Evolutionary conservation across 2,329 filamentous ascomycete species (phyloP), one percentile per base, ranked within the genome.

Genomic region (Aureobasidium sp.): DNA sequence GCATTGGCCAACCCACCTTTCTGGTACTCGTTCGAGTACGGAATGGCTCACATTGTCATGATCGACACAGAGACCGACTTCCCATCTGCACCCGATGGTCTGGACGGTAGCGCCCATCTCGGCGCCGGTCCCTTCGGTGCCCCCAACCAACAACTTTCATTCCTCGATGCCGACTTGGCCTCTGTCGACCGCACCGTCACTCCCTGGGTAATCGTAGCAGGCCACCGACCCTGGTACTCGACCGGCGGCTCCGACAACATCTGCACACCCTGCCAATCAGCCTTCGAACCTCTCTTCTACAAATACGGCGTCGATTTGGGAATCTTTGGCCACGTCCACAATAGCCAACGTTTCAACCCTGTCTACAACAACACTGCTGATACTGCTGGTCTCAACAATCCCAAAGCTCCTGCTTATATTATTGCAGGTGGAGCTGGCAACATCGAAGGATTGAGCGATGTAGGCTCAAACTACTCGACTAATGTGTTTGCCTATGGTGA

Each of bases 11-110:
- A 79, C n/a, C 79, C 81, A 17, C 79, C 81, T 0, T 83, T 84
- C 67, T 84, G 82, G 82, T 60, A 60, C 27, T 60, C 57, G 9
- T 85, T 84, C 67, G 82, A 84, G 64, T 83, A 84, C 69, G 82
- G 82, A 63, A 80, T 83, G 79, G 76, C 74, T 0, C 82, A 84
- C 68, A 70, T 82, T 59, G 72, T 78, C 39, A 81, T 82, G 79
- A 76, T 84, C 64, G 73, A 84, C 72, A 84, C 81, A 0, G 82
- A 84, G 66, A 84, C 82, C 1, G 82, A 84, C 70, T 83, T 84
- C 64, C 66, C 75, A 3, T 61, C 76, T 48, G 81, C 80, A 0
- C 82, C 82, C 0, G 79, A 82, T 58, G 72, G 70, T 0, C 68
- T 69, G 0, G 75, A 69, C 6, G 79, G 78, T 0, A 77, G 75